Percentiles rank a stretch among this genome's conserved stretches.
These are phyloP conservation scores for Syncephalastrum racemosum DNA, from an alignment of 371 early-diverging fungal species.

Conservation along the genomic window DNA sequence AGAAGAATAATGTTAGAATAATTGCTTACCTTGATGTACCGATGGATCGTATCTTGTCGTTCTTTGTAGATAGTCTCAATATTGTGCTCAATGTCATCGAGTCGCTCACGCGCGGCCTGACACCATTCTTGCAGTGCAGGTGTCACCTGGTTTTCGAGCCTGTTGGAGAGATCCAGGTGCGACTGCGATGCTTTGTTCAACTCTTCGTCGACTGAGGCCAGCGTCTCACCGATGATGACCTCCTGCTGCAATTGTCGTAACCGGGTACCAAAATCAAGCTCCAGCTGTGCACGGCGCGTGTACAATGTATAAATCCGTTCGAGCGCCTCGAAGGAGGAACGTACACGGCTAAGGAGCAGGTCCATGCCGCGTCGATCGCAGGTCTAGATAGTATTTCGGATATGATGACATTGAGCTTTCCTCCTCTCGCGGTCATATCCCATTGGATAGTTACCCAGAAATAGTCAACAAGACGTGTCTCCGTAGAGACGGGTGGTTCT, in stretches of 20 bases:
- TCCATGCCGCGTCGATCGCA: slow-evolving; percentile 23
- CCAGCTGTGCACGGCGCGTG: slow-evolving; percentile 20
- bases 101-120: slow-evolving; percentile 6
- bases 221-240: neutral
- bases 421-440: too few relatives aligned
- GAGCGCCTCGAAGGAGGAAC: slow-evolving; percentile 26
- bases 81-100: slow-evolving; percentile 12
- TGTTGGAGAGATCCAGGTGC: slow-evolving; percentile 32
- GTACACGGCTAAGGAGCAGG: slow-evolving; percentile 20
- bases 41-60: slow-evolving; percentile 3
- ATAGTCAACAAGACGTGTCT: too few relatives aligned
- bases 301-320: slow-evolving; percentile 27
- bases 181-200: slow-evolving; percentile 32
- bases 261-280: slow-evolving; percentile 37
- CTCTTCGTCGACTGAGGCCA: slow-evolving; percentile 26
- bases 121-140: slow-evolving; percentile 24
- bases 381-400: slow-evolving; percentile 5
- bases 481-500: too few relatives aligned
- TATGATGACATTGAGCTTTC: too few relatives aligned
- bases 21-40: slow-evolving; percentile 3
- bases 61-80: slow-evolving; percentile 10
- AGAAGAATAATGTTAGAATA: neutral
- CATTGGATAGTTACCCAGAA: too few relatives aligned
- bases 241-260: slow-evolving; percentile 15
- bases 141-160: slow-evolving; percentile 25